phyloP scores from a whole-genome alignment of 1,284 basidiomycete genomes.

The Naganishia cerealis region DNA sequence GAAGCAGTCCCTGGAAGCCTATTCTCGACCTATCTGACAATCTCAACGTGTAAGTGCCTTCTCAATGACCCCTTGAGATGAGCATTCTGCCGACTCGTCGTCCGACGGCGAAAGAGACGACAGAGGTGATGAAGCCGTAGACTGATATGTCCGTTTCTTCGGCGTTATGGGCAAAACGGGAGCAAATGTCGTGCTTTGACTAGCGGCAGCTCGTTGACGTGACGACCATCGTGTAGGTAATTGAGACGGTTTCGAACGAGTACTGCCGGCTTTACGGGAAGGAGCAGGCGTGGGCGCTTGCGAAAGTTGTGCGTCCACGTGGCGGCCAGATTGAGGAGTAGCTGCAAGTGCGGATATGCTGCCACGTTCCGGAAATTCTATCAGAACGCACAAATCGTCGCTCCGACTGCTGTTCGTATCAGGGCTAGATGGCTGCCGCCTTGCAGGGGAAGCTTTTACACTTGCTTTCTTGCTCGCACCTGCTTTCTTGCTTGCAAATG shows the following conservation, averaged over 20 bases:
- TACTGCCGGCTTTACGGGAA: background rate
- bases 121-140: slow-evolving; percentile 16
- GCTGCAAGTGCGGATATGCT: background rate
- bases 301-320: background rate
- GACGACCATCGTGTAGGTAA: background rate
- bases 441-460: background rate
- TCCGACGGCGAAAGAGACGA: slow-evolving; percentile 1
- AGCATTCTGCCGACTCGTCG: slow-evolving; percentile 18
- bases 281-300: background rate
- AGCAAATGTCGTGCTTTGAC: background rate
- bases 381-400: slow-evolving; percentile 1
- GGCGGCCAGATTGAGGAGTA: background rate
- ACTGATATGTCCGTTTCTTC: slow-evolving; percentile 6
- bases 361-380: background rate
- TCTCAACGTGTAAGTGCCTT: background rate
- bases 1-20: background rate
- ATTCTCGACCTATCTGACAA: background rate
- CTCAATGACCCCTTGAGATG: slow-evolving; percentile 17
- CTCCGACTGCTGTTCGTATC: background rate
- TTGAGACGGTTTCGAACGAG: background rate
- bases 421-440: background rate
- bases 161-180: slow-evolving; percentile 3
- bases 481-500: slow-evolving; percentile 11
- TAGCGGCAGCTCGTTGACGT: background rate
- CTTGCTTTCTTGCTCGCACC: slow-evolving; percentile 2